Conservation (phyloP, 164 flowering plant genomes). For the Chimonanthus salicifolius region DNA sequence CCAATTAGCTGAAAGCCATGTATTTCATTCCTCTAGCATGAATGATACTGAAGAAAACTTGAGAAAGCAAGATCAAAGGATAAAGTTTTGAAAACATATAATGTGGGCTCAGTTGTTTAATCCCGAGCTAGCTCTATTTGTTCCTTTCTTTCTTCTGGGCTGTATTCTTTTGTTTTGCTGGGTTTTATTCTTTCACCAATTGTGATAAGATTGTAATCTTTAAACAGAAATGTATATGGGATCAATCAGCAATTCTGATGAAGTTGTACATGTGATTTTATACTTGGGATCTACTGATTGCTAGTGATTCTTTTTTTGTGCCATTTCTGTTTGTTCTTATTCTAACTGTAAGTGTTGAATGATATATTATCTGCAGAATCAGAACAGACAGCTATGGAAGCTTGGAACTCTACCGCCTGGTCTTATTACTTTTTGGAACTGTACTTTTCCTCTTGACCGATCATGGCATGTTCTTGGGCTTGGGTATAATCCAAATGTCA, state of each 20-base stretch:
- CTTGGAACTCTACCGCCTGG: constrained; percentile 29
- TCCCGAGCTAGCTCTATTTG: too few relatives aligned
- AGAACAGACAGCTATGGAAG: constrained; percentile 32
- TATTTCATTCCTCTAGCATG: too few relatives aligned
- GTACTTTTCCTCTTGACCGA: constrained; percentile 20
- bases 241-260: neutral
- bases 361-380: constrained; percentile 21
- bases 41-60: too few relatives aligned
- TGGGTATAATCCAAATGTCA: constrained; percentile 32
- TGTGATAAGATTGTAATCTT: too few relatives aligned
- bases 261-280: neutral
- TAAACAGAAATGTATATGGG: neutral
- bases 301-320: neutral
- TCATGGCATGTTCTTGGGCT: constrained; percentile 39
- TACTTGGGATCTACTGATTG: neutral
- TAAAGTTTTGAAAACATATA: too few relatives aligned
- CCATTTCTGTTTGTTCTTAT: neutral
- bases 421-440: constrained; percentile 33
- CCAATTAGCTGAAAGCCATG: too few relatives aligned
- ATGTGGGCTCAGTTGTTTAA: too few relatives aligned
- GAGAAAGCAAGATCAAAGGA: too few relatives aligned
- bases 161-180: too few relatives aligned
- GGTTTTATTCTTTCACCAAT: too few relatives aligned
- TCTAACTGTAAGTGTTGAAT: neutral
- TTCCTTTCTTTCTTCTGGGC: too few relatives aligned